These are phyloP conservation scores for Fraxinus albicans DNA, from an alignment of 305 asterid genomes.

Conservation along the genomic window DNA sequence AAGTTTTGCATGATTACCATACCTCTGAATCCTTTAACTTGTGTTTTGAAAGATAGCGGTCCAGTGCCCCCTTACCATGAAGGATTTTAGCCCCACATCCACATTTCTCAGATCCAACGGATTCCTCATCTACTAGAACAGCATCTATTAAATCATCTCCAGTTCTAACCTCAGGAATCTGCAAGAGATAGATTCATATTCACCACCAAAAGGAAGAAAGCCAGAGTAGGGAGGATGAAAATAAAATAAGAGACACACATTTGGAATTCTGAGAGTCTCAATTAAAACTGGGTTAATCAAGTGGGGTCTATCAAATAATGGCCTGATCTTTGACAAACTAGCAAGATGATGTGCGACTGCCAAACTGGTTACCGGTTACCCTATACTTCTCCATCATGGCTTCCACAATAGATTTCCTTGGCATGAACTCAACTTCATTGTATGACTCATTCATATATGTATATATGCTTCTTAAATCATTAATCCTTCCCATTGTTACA, in stretches of 20 bases:
- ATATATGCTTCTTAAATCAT: neutral
- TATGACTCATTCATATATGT: neutral
- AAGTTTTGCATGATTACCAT: constrained; percentile 5
- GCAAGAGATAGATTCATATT: constrained; percentile 12
- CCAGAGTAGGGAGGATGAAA: neutral
- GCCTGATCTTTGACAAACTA: neutral
- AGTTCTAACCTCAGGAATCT: constrained; percentile 89
- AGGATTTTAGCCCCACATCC: constrained; percentile 78
- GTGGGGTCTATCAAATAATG: neutral
- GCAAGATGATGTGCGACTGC: neutral
- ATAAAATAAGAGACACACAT: neutral
- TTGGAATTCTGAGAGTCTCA: neutral
- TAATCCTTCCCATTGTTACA: neutral
- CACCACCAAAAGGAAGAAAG: constrained; percentile 2
- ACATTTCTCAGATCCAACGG: constrained; percentile 50
- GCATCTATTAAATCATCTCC: constrained; percentile 82
- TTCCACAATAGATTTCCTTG: neutral
- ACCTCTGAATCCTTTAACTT: constrained; percentile 61
- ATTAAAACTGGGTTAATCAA: neutral
- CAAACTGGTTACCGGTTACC: neutral
- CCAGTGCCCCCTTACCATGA: constrained; percentile 70
- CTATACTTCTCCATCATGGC: neutral
- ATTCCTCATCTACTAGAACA: constrained; percentile 74
- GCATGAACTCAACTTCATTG: neutral
- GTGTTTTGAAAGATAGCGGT: constrained; percentile 49